A percentile compares a stretch with the other conserved stretches of the same genome.
Evolutionary conservation across 306 rosid species (phyloP).

Genomic region (Begonia fuchsioides): DNA sequence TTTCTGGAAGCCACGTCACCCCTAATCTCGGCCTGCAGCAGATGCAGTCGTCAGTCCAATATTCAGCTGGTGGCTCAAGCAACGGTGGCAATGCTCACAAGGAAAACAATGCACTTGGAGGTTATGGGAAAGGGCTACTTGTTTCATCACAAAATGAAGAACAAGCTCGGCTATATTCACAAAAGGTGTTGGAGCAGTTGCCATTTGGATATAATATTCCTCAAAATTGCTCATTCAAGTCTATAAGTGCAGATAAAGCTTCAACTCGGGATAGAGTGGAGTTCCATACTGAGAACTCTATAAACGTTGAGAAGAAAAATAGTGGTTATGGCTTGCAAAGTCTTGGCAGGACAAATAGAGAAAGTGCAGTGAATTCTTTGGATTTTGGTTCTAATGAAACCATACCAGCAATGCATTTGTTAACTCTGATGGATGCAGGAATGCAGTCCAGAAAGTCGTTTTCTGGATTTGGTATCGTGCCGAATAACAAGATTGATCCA

Average conservation of each 20-base stretch:
- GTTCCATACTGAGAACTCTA: too few species aligned
- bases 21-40: too few species aligned
- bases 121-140: conserved; percentile 39
- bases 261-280: too few species aligned
- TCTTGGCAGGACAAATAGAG: conserved; percentile 41
- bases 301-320: conserved; percentile 14
- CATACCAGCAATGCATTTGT: conserved; percentile 97
- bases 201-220: conserved; percentile 31
- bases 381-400: conserved; percentile 82
- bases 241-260: conserved; percentile 10
- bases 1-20: too few species aligned
- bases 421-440: conserved; percentile 93
- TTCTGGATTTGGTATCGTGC: conserved; percentile 29
- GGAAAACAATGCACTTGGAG: conserved; percentile 26
- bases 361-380: conserved; percentile 37
- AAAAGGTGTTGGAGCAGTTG: conserved; percentile 26
- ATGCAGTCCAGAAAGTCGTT: conserved; percentile 53
- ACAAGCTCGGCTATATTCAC: conserved; percentile 51
- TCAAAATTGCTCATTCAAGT: conserved; percentile 42
- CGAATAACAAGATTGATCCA: conserved; percentile 31
- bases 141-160: conserved; percentile 39
- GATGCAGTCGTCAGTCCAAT: conserved; percentile 29
- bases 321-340: conserved; percentile 28
- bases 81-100: conserved; percentile 37
- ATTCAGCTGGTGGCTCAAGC: conserved; percentile 35